A percentile compares a stretch with the other conserved stretches of the same genome.
These are phyloP conservation scores for Aphanomyces invadans DNA, from an alignment of 352 stramenopile species.

Conservation along the genomic window DNA sequence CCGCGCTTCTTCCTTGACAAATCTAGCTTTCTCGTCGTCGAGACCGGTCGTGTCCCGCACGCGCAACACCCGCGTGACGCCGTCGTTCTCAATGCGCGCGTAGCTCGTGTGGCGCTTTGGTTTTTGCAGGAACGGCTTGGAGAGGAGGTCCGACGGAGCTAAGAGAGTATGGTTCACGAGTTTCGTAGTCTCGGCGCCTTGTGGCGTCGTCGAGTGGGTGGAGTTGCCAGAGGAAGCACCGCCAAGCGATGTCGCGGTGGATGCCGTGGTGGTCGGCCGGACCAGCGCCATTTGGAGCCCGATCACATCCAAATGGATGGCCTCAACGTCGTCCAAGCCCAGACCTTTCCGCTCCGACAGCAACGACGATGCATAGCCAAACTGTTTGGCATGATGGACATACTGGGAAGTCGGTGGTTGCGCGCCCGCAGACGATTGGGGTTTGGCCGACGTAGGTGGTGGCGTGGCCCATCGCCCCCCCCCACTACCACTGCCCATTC, in stretches of 20 bases:
- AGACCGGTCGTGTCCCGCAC: slow-evolving; percentile 10
- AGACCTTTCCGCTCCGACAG: slow-evolving; percentile 1
- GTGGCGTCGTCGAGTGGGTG: too few species aligned
- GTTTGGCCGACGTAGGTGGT: background rate
- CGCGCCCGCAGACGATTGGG: too few species aligned
- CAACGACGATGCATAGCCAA: background rate
- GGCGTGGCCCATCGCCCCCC: background rate
- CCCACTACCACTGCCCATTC: background rate
- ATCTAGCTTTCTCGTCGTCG: slow-evolving; percentile 8
- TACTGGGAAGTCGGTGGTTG: too few species aligned
- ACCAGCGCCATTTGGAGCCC: background rate
- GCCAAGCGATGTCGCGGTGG: background rate
- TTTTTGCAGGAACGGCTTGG: slow-evolving; percentile 15
- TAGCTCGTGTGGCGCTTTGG: slow-evolving; percentile 8
- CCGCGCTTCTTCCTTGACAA: slow-evolving; percentile 19
- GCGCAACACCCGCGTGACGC: slow-evolving; percentile 19
- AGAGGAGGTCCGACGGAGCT: background rate
- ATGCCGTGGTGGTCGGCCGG: background rate
- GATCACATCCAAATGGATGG: slow-evolving; percentile 14
- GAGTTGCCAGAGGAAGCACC: background rate
- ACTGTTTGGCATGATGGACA: background rate
- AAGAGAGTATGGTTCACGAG: too few species aligned
- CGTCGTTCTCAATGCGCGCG: slow-evolving; percentile 16
- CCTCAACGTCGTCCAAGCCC: slow-evolving; percentile 18
- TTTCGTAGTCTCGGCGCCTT: too few species aligned